These are phyloP conservation scores for Phaffomyces antillensis DNA, from an alignment of 805 yeast species.

Conservation along the genomic window DNA sequence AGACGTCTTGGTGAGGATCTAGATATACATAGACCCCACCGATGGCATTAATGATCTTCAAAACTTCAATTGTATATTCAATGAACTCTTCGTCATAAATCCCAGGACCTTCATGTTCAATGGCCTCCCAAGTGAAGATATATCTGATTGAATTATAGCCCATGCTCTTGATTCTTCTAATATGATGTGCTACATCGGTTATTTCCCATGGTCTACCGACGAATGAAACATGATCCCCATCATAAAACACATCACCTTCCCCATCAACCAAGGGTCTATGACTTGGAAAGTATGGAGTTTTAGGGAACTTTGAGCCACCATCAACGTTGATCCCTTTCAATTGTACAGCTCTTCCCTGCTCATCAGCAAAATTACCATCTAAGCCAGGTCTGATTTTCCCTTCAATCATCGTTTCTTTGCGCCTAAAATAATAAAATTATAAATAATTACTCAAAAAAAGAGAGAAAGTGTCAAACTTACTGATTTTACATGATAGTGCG, in stretches of 20 bases:
- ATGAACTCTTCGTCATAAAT: constrained; percentile 71
- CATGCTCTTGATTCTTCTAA: constrained; percentile 63
- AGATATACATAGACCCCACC: constrained; percentile 76
- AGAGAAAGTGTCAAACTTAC: not conserved
- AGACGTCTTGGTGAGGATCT: constrained; percentile 92
- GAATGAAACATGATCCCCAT: constrained; percentile 73
- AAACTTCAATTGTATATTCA: constrained; percentile 56
- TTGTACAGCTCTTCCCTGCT: constrained; percentile 49
- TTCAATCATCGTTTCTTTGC: not conserved
- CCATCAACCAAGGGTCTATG: constrained; percentile 24
- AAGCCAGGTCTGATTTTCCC: constrained; percentile 30
- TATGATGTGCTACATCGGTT: constrained; percentile 62
- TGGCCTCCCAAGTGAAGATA: constrained; percentile 84
- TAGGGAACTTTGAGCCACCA: constrained; percentile 66
- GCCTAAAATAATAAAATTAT: not conserved
- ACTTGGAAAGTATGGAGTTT: constrained; percentile 39
- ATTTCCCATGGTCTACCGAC: constrained; percentile 77
- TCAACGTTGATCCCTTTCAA: constrained; percentile 81
- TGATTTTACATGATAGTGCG: too few relatives aligned
- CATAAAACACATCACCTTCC: constrained; percentile 43
- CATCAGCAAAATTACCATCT: constrained; percentile 52
- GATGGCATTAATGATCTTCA: constrained; percentile 46
- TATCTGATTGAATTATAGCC: constrained; percentile 79
- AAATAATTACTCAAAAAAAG: not conserved
- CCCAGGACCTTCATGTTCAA: constrained; percentile 86